Conservation (phyloP, 495 filamentous ascomycete species). For the Halenospora varia region DNA sequence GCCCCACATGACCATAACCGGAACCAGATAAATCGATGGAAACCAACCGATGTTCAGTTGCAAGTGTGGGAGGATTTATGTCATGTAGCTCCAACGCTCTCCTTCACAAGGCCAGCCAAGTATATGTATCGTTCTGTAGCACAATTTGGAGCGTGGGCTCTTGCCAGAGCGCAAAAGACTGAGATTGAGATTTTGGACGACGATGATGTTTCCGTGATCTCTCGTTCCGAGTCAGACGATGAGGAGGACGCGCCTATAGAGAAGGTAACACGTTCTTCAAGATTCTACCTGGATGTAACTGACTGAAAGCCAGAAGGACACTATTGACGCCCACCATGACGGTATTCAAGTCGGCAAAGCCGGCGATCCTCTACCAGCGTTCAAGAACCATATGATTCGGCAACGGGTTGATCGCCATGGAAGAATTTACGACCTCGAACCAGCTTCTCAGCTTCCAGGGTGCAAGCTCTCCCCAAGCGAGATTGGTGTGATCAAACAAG, state of each 20-base stretch:
- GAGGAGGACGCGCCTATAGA: constrained; percentile 26
- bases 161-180: constrained; percentile 75
- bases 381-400: constrained; percentile 83
- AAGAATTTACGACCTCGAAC: constrained; percentile 59
- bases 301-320: constrained; percentile 6
- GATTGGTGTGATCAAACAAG: constrained; percentile 75
- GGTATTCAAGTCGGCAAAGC: constrained; percentile 62
- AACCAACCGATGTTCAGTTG: constrained; percentile 87
- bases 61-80: constrained; percentile 96
- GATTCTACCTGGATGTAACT: not conserved
- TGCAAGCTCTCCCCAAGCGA: constrained; percentile 56
- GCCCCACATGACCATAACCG: constrained; percentile 44
- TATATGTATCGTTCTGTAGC: constrained; percentile 88
- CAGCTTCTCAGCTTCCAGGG: constrained; percentile 54
- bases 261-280: not conserved
- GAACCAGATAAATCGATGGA: constrained; percentile 61
- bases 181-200: constrained; percentile 79
- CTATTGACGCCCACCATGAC: not conserved
- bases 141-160: constrained; percentile 87
- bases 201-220: constrained; percentile 70
- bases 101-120: constrained; percentile 90
- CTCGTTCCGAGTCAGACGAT: constrained; percentile 47
- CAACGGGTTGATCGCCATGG: constrained; percentile 79
- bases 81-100: constrained; percentile 85
- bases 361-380: constrained; percentile 75